Evolutionary conservation across 1,284 basidiomycete genomes (phyloP), one percentile per base, ranked within the genome.

Genomic region (Ustilago esculenta): DNA sequence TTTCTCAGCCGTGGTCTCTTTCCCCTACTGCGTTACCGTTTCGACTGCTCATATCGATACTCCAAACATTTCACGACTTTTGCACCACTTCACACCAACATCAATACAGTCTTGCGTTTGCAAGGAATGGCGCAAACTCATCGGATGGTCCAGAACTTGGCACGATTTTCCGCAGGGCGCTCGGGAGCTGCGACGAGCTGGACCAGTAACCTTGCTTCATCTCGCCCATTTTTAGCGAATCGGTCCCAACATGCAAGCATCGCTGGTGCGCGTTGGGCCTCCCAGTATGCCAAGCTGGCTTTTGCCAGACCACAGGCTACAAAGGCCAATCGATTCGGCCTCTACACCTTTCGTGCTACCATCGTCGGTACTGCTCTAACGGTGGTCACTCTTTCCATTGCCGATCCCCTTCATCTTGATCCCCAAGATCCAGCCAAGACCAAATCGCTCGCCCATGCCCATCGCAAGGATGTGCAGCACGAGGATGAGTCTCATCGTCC

Each of bases 331-430:
- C 42, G 35, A 14, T 36, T 33, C 33, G 58, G 65, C 2, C 32
- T 47, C 24, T 43, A 32, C 36, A 45, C 48, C 15, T 8, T 56
- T 9, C 58, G 65, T 36, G 49, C 46, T 14, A 40, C 40, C 21
- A 32, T 68, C 21, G 65, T 50, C 21, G 65, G 58, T 11, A 58
- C 58, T 11, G 59, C 54, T 42, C 15, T 68, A 12, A 36, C 65
- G 20, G 54, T 43, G 4, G 17, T 49, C 15, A 51, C 65, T 4
- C 12, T 63, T 10, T 47, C 51, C 15, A 8, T 54, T 30, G 23
- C 47, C 14, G 54, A 63, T 27, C 65, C 65, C 23, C 46, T 68
- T 30, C 65, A 49, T 21, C 65, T 68, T 21, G 65, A 68, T n/a
- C 44, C 40, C 5, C 54, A 49, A 30, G 21, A 52, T 11, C 15